Evolutionary conservation across 2,329 filamentous ascomycete genomes (phyloP).

Genomic region (Ambrosiella xylebori): DNA sequence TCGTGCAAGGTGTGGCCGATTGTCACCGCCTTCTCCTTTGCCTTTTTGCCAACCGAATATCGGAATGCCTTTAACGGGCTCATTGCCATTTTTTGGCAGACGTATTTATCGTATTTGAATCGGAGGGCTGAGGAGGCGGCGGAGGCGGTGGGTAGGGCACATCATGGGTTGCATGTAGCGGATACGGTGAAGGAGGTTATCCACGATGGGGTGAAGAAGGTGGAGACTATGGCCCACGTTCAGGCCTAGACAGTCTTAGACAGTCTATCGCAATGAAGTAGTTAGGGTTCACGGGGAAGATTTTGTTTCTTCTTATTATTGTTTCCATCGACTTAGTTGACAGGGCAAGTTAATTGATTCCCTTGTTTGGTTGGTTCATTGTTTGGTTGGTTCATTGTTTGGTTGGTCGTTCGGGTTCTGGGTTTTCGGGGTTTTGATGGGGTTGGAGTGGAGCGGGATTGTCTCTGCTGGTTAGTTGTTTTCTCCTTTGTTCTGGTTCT

Average conservation of each 20-base stretch:
- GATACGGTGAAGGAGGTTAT: background rate
- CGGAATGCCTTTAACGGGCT: slow-evolving; percentile 63
- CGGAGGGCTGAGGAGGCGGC: slow-evolving; percentile 43
- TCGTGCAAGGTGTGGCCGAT: slow-evolving; percentile 78
- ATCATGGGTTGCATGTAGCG: background rate
- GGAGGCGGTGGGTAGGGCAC: slow-evolving; percentile 3
- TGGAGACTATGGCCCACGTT: background rate
- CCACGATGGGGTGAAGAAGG: background rate
- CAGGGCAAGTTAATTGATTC: too few species aligned
- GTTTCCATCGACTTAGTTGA: too few species aligned
- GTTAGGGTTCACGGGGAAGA: background rate
- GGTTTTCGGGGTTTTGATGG: too few species aligned
- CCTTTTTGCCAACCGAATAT: slow-evolving; percentile 65
- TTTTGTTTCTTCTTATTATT: too few species aligned
- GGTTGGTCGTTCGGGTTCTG: too few species aligned
- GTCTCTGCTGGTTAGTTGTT: too few species aligned
- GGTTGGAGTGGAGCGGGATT: too few species aligned
- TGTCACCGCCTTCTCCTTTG: slow-evolving; percentile 72
- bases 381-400: too few species aligned
- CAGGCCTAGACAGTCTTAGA: background rate
- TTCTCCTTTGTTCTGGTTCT: too few species aligned
- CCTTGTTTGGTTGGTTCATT: too few species aligned
- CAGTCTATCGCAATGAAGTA: background rate
- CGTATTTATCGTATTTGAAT: slow-evolving; percentile 71
- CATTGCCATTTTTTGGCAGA: slow-evolving; percentile 81